A percentile compares a stretch with the other conserved stretches of the same genome.
phyloP scores from a whole-genome alignment of 1,139 yeast species.

The Yamadazyma spencermartinsiae region DNA sequence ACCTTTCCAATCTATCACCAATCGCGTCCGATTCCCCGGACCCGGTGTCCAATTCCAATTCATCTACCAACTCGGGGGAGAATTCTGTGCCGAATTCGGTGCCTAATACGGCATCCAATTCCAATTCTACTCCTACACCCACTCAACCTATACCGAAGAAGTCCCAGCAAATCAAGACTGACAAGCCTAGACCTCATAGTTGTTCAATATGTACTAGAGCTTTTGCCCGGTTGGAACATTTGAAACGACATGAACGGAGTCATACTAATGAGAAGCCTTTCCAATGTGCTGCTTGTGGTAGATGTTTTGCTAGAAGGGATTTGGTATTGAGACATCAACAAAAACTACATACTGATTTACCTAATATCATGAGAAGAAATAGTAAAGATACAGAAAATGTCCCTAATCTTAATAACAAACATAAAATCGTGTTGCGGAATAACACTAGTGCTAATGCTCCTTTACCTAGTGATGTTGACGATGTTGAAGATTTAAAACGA shows the following conservation, averaged over 20 bases:
- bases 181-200: constrained; percentile 88
- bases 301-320: constrained; percentile 51
- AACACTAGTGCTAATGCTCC: constrained; percentile 49
- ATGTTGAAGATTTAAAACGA: neutral
- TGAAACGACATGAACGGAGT: constrained; percentile 90
- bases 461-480: constrained; percentile 23
- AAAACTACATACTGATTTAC: constrained; percentile 34
- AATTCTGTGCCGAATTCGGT: neutral
- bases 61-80: neutral
- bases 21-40: constrained; percentile 2
- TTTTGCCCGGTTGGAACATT: constrained; percentile 91
- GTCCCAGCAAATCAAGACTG: constrained; percentile 78
- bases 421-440: constrained; percentile 44
- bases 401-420: constrained; percentile 27
- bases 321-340: constrained; percentile 51
- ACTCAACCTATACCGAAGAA: constrained; percentile 82
- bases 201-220: constrained; percentile 95
- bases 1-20: constrained; percentile 1
- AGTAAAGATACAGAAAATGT: constrained; percentile 13
- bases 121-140: constrained; percentile 6
- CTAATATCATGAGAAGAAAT: constrained; percentile 24
- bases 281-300: constrained; percentile 52
- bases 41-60: neutral
- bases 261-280: constrained; percentile 98
- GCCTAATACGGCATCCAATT: neutral